Percentiles rank a stretch among this genome's conserved stretches.
Evolutionary conservation across 2,329 filamentous ascomycete species (phyloP).

Genomic region (Arthrobotrys pseudoclavata): DNA sequence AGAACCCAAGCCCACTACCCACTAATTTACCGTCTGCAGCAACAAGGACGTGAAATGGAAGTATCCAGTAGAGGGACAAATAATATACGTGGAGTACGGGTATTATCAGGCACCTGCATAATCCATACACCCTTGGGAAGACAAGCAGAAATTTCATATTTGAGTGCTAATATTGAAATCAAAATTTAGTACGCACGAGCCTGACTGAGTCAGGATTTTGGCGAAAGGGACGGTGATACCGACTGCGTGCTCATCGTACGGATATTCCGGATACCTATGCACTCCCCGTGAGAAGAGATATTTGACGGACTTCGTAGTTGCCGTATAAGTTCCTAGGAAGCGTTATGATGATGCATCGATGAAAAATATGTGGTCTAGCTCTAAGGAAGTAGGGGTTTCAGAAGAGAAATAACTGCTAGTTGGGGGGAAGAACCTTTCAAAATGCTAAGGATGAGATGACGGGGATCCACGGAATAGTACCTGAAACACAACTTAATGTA

Average conservation of each 20-base stretch:
- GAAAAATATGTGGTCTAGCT: too few relatives aligned
- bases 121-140: not conserved
- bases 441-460: too few relatives aligned
- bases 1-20: conserved; percentile 18
- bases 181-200: conserved; percentile 22
- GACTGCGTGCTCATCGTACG: conserved; percentile 30
- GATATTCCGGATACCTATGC: conserved; percentile 53
- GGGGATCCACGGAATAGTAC: not conserved
- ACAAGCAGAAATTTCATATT: not conserved
- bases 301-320: conserved; percentile 39
- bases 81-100: conserved; percentile 50
- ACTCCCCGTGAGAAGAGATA: conserved; percentile 48
- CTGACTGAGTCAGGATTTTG: conserved; percentile 30
- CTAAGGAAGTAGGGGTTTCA: not conserved
- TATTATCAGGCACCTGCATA: conserved; percentile 19
- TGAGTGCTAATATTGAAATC: not conserved
- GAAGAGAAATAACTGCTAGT: not conserved
- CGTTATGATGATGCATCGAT: not conserved
- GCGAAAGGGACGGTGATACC: conserved; percentile 50
- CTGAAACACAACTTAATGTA: not conserved
- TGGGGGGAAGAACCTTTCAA: not conserved
- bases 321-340: conserved; percentile 5
- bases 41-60: conserved; percentile 53
- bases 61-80: conserved; percentile 32
- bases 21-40: conserved; percentile 23